Conservation (phyloP, 2,329 filamentous ascomycete species). For the Leptosphaerulina australis region DNA sequence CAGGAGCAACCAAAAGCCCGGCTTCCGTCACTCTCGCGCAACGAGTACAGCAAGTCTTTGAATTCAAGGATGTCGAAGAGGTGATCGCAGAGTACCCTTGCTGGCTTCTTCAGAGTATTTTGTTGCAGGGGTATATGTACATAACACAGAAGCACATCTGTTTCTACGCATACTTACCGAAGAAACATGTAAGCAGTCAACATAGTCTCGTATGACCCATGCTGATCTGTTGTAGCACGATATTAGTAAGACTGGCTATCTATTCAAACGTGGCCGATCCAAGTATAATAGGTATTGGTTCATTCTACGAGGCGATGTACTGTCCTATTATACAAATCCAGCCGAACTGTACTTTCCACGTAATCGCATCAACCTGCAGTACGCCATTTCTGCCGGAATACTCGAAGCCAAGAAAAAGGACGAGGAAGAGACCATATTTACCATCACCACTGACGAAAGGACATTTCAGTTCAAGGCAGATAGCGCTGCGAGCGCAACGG, state of each 20-base stretch:
- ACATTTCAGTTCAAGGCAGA: slow-evolving; percentile 90
- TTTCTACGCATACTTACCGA: slow-evolving; percentile 96
- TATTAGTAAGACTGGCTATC: slow-evolving; percentile 82
- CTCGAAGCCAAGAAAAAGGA: slow-evolving; percentile 69
- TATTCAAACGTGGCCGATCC: slow-evolving; percentile 85
- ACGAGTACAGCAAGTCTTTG: slow-evolving; percentile 69
- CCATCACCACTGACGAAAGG: slow-evolving; percentile 79
- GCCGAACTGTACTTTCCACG: slow-evolving; percentile 89
- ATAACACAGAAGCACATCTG: slow-evolving; percentile 92
- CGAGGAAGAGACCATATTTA: slow-evolving; percentile 77
- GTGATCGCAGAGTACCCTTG: slow-evolving; percentile 93
- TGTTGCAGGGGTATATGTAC: slow-evolving; percentile 95
- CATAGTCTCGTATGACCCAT: not conserved
- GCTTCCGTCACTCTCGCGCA: slow-evolving; percentile 66
- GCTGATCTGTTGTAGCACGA: slow-evolving; percentile 39
- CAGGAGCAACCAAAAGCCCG: slow-evolving; percentile 28
- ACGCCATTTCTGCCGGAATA: slow-evolving; percentile 84
- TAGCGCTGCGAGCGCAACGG: slow-evolving; percentile 83
- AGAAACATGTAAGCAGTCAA: slow-evolving; percentile 75
- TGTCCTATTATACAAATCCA: slow-evolving; percentile 86
- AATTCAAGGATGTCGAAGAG: slow-evolving; percentile 79
- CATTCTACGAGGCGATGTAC: slow-evolving; percentile 84
- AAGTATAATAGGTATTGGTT: slow-evolving; percentile 96
- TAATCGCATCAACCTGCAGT: slow-evolving; percentile 89
- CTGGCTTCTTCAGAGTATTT: slow-evolving; percentile 87